phyloP scores from a whole-genome alignment of 2,329 filamentous ascomycete species.

The Alternaria conjuncta region DNA sequence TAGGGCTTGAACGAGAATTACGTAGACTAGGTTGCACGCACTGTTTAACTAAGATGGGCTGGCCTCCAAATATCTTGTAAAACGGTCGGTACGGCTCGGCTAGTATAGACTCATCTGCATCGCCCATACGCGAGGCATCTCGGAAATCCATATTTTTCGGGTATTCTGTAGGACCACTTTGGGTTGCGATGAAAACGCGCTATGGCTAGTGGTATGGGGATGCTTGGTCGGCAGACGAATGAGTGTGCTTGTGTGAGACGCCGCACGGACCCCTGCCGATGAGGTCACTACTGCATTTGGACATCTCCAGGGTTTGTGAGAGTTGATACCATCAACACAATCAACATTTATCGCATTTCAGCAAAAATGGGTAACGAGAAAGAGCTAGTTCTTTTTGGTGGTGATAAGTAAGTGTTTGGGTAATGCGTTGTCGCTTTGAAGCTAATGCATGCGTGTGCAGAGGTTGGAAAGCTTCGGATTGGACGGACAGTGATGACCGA shows the following conservation, averaged over 20 bases:
- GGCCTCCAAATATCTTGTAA: conserved; percentile 57
- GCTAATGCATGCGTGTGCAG: conserved; percentile 44
- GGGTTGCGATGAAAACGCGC: neutral
- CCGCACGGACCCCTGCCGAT: conserved; percentile 8
- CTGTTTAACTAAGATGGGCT: conserved; percentile 57
- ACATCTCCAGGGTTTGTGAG: neutral
- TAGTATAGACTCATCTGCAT: conserved; percentile 39
- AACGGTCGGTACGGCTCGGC: conserved; percentile 57
- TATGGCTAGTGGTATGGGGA: neutral
- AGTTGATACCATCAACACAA: neutral
- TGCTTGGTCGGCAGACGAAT: neutral
- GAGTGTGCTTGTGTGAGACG: neutral
- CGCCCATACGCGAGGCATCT: conserved; percentile 30
- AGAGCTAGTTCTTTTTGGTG: conserved; percentile 39
- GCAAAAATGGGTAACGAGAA: conserved; percentile 25
- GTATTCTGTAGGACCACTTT: neutral
- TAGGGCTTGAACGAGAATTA: neutral
- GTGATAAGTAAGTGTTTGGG: conserved; percentile 28
- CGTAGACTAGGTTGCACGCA: conserved; percentile 14
- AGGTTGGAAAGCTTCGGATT: conserved; percentile 65
- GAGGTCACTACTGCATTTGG: conserved; percentile 16
- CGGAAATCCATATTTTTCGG: conserved; percentile 41
- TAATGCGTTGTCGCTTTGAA: neutral
- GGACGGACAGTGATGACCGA: conserved; percentile 75
- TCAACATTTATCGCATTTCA: neutral